phyloP scores from a whole-genome alignment of 345 rosid species.

The Dovyalis caffra region DNA sequence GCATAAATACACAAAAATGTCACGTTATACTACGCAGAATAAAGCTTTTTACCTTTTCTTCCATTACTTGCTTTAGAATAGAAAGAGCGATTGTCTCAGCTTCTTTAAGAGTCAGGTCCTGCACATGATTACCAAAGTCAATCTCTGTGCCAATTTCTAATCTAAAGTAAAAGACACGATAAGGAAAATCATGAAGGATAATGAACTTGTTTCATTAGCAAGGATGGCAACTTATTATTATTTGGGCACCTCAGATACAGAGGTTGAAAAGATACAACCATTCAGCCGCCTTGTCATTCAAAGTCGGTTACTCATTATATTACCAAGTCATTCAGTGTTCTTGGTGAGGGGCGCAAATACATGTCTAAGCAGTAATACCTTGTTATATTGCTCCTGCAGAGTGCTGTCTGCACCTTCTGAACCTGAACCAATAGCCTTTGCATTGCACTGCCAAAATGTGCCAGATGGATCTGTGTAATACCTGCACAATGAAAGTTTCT shows the following conservation, averaged over 20 bases:
- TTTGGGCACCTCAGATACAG: not conserved
- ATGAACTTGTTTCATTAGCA: not conserved
- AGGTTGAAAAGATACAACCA: not conserved
- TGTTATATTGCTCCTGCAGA: conserved; percentile 93
- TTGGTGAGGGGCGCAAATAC: not conserved
- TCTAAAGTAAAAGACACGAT: not conserved
- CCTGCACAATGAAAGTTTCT: conserved; percentile 36
- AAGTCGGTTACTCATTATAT: not conserved
- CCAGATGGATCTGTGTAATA: conserved; percentile 97
- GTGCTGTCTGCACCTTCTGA: conserved; percentile 99
- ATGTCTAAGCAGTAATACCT: conserved; percentile 37
- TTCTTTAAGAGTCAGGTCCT: conserved; percentile 81
- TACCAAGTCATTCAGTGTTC: not conserved
- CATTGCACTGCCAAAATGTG: conserved; percentile 99
- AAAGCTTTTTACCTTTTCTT: conserved; percentile 65
- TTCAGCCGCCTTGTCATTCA: not conserved
- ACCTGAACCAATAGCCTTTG: conserved; percentile 98
- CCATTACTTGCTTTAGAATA: conserved; percentile 97
- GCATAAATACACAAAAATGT: not conserved
- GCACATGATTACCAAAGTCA: conserved; percentile 8
- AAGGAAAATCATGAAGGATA: not conserved
- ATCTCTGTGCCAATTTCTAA: not conserved
- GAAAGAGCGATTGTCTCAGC: conserved; percentile 91
- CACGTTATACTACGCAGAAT: not conserved
- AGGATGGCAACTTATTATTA: not conserved